Evolutionary conservation across 768 basidiomycete species (phyloP).

Genomic region (Pisolithus marmoratus): DNA sequence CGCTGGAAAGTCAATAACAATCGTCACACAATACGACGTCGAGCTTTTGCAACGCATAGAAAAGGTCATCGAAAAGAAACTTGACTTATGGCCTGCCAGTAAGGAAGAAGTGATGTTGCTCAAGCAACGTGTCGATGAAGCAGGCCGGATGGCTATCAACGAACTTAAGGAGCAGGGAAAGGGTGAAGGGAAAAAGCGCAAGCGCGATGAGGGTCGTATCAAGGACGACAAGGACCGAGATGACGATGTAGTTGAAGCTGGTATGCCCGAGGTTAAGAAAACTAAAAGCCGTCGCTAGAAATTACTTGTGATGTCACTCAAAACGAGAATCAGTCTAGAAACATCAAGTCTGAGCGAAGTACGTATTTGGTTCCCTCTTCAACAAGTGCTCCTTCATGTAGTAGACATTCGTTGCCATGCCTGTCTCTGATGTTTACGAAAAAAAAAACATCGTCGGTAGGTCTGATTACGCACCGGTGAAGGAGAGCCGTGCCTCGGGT

Average conservation of each 20-base stretch:
- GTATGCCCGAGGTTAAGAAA: conserved; percentile 67
- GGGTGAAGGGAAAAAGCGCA: conserved; percentile 46
- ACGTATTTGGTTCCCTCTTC: conserved; percentile 60
- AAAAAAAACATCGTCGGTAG: neutral
- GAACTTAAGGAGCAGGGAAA: conserved; percentile 76
- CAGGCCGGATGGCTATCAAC: conserved; percentile 65
- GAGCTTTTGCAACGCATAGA: conserved; percentile 96
- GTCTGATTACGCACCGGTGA: conserved; percentile 43
- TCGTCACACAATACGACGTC: conserved; percentile 98
- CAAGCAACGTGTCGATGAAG: conserved; percentile 86
- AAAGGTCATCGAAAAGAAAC: conserved; percentile 84
- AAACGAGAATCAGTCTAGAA: conserved; percentile 32
- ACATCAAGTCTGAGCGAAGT: conserved; percentile 69
- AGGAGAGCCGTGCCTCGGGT: conserved; percentile 60
- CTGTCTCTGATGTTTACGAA: conserved; percentile 24
- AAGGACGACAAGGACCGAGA: conserved; percentile 84
- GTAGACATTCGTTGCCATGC: conserved; percentile 66
- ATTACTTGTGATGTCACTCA: neutral
- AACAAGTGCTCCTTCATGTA: conserved; percentile 68
- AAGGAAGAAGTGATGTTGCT: conserved; percentile 85
- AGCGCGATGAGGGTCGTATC: conserved; percentile 41
- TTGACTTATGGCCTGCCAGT: conserved; percentile 83
- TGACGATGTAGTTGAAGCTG: conserved; percentile 89
- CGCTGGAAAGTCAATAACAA: conserved; percentile 93
- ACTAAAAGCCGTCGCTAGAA: conserved; percentile 39